Percentiles rank a stretch among this genome's conserved stretches.
Evolutionary conservation across 371 early-diverging fungal species (phyloP).

Genomic region (Fennellomyces sp.): DNA sequence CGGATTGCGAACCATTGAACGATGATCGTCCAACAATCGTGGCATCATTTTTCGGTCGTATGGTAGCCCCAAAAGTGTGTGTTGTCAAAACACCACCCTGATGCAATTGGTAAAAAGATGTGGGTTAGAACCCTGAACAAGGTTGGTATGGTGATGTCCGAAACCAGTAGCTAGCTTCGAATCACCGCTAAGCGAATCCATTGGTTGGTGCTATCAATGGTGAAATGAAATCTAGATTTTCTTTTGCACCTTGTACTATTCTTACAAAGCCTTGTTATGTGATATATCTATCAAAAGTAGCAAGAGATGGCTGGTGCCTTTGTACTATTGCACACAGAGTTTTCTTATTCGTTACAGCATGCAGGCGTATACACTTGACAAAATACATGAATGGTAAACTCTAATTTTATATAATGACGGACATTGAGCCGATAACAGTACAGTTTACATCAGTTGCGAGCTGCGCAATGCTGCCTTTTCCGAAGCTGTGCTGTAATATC

Average conservation of each 20-base stretch:
- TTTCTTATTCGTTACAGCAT: too few relatives aligned
- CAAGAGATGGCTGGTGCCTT: too few relatives aligned
- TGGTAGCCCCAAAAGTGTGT: background rate
- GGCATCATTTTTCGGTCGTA: slow-evolving; percentile 4
- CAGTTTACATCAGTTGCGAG: background rate
- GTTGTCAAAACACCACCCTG: background rate
- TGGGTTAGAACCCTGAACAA: background rate
- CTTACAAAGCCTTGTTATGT: too few relatives aligned
- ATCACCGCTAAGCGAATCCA: background rate
- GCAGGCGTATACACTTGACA: too few relatives aligned
- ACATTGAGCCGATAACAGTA: too few relatives aligned
- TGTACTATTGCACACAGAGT: too few relatives aligned
- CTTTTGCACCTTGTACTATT: too few relatives aligned
- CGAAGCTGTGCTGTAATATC: slow-evolving; percentile 6
- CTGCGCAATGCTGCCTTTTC: background rate
- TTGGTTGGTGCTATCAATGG: background rate
- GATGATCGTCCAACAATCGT: slow-evolving; percentile 8
- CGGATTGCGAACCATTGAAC: slow-evolving; percentile 35
- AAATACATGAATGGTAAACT: too few relatives aligned
- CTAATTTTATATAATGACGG: too few relatives aligned
- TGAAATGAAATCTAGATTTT: too few relatives aligned
- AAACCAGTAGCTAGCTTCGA: background rate
- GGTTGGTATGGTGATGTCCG: background rate
- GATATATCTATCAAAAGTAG: too few relatives aligned
- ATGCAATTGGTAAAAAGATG: background rate